phyloP scores from a whole-genome alignment of 495 filamentous ascomycete species.

The Aspergillus olivimuriae region DNA sequence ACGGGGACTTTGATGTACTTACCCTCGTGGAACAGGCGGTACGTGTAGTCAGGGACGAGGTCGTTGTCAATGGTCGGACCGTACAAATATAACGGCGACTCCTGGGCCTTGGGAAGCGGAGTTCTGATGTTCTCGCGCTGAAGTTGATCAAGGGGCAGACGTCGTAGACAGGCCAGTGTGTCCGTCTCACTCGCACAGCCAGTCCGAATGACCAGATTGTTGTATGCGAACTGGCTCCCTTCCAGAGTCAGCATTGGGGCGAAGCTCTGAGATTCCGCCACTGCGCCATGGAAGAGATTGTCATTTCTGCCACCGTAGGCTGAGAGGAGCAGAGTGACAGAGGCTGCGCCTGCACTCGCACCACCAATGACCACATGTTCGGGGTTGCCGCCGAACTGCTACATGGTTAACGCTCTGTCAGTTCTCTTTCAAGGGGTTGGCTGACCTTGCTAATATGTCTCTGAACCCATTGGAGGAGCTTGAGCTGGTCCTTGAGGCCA shows the following conservation, averaged over 20 bases:
- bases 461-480: constrained; percentile 64
- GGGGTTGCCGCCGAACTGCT: constrained; percentile 67
- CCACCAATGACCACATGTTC: constrained; percentile 65
- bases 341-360: constrained; percentile 64
- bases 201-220: constrained; percentile 51
- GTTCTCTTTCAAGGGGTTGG: not conserved
- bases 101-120: constrained; percentile 46
- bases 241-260: constrained; percentile 50
- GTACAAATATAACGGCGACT: constrained; percentile 52
- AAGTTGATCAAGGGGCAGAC: constrained; percentile 39
- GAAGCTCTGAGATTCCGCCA: constrained; percentile 62
- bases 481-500: constrained; percentile 65
- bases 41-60: constrained; percentile 54
- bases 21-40: constrained; percentile 49
- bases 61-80: constrained; percentile 52
- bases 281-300: constrained; percentile 55
- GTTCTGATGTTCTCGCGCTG: constrained; percentile 47
- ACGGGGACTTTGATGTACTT: constrained; percentile 62
- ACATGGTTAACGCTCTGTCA: not conserved
- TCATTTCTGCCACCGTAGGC: constrained; percentile 54
- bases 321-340: constrained; percentile 59
- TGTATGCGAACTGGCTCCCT: constrained; percentile 60
- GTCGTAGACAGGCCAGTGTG: constrained; percentile 54
- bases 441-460: constrained; percentile 51
- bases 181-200: constrained; percentile 41